Evolutionary conservation across 208 protist genomes (phyloP).

Genomic region (Leishmania major): DNA sequence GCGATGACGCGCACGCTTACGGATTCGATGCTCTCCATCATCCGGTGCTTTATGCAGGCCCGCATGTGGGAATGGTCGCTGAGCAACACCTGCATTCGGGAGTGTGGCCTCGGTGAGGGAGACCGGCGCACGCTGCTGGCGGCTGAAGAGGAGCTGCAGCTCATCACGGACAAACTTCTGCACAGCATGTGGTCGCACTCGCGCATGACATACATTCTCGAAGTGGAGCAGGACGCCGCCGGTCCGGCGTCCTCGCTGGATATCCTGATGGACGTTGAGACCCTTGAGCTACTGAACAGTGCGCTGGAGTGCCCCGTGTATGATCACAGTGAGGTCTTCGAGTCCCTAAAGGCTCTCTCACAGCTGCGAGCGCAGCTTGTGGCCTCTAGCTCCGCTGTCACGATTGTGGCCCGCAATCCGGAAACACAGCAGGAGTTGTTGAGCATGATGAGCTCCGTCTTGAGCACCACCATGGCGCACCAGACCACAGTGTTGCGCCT

Average conservation of each 20-base stretch:
- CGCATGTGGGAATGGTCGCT: conserved; percentile 50
- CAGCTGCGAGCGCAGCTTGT: conserved; percentile 22
- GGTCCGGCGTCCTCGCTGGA: conserved; percentile 26
- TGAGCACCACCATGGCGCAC: conserved; percentile 29
- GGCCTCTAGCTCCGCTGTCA: background rate
- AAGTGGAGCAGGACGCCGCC: conserved; percentile 25
- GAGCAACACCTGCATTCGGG: conserved; percentile 44
- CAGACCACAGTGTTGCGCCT: conserved; percentile 16
- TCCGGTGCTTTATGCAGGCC: conserved; percentile 32
- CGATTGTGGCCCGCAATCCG: conserved; percentile 5
- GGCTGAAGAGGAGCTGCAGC: conserved; percentile 35
- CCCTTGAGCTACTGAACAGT: conserved; percentile 17
- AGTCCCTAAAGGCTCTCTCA: conserved; percentile 15
- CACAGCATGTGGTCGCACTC: conserved; percentile 1
- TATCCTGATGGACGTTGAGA: conserved; percentile 29
- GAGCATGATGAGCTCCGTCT: conserved; percentile 30
- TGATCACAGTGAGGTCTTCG: conserved; percentile 13
- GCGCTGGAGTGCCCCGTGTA: conserved; percentile 16
- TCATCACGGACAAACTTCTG: conserved; percentile 26
- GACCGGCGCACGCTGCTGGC: conserved; percentile 24
- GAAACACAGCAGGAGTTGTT: conserved; percentile 33
- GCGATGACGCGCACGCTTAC: conserved; percentile 18
- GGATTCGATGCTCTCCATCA: conserved; percentile 14
- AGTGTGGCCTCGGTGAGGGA: conserved; percentile 29
- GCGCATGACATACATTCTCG: conserved; percentile 18